phyloP scores from a whole-genome alignment of 768 basidiomycete species.

The Collybia mongolica region DNA sequence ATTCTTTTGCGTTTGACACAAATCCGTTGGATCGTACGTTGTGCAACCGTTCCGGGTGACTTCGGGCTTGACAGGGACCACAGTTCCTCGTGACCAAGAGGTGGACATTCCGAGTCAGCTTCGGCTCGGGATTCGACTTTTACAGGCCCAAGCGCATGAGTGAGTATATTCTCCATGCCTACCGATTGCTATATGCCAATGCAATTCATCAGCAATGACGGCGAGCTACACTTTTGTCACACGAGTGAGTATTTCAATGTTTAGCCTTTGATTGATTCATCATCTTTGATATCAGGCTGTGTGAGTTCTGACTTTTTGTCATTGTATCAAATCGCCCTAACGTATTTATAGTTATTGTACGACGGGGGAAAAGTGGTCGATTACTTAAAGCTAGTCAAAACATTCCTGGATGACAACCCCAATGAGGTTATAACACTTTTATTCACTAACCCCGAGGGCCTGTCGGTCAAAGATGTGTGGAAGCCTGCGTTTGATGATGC shows the following conservation, averaged over 20 bases:
- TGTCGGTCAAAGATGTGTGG: constrained; percentile 47
- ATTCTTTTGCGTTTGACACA: constrained; percentile 51
- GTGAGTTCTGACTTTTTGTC: constrained; percentile 17
- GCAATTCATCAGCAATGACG: constrained; percentile 27
- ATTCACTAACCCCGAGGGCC: constrained; percentile 65
- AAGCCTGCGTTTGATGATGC: constrained; percentile 50
- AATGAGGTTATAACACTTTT: constrained; percentile 65
- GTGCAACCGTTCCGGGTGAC: neutral
- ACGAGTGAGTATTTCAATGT: constrained; percentile 40
- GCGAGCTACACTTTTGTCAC: constrained; percentile 65
- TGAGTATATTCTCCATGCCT: constrained; percentile 14
- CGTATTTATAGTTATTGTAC: constrained; percentile 37
- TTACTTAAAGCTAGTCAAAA: constrained; percentile 52
- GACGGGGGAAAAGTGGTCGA: constrained; percentile 50
- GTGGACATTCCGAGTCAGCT: constrained; percentile 51
- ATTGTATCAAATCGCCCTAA: neutral
- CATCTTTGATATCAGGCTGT: constrained; percentile 27
- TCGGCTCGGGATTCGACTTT: constrained; percentile 48
- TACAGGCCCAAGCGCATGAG: constrained; percentile 59
- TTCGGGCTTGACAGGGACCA: neutral
- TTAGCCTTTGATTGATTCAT: neutral
- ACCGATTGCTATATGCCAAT: neutral
- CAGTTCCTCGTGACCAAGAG: constrained; percentile 43
- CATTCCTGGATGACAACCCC: constrained; percentile 58
- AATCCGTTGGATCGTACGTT: constrained; percentile 45